A percentile compares a stretch with the other conserved stretches of the same genome.
Evolutionary conservation across 441 rosid genomes (phyloP).

Genomic region (Metrosideros polymorpha): DNA sequence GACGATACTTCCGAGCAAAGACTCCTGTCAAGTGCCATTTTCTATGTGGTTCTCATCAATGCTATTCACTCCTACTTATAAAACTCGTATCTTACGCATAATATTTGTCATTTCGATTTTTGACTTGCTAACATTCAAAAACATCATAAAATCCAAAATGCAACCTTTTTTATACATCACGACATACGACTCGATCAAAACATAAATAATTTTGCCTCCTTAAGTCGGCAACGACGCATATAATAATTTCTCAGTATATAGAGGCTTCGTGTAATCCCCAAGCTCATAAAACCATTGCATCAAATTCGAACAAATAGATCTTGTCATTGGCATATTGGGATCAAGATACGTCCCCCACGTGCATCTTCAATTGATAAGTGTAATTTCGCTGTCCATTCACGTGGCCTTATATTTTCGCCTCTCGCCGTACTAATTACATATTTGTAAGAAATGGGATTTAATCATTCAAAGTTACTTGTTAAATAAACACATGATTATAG

Average conservation of each 20-base stretch:
- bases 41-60: background rate
- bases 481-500: too few species aligned
- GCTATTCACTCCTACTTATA: background rate
- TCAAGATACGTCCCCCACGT: background rate
- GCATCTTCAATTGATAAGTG: background rate
- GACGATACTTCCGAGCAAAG: background rate
- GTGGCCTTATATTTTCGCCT: background rate
- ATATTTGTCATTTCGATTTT: background rate
- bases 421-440: fast-evolving
- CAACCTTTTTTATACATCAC: background rate
- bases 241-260: too few species aligned
- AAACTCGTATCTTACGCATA: background rate
- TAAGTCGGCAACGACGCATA: too few species aligned
- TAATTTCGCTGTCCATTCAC: fast-evolving
- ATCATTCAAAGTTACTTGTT: fast-evolving
- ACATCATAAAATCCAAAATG: background rate
- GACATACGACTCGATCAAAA: background rate
- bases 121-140: background rate
- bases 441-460: background rate
- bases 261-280: too few species aligned
- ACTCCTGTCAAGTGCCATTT: background rate
- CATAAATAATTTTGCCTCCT: background rate
- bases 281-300: background rate
- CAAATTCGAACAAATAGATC: background rate
- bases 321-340: fast-evolving